A percentile compares a stretch with the other conserved stretches of the same genome.
These are phyloP conservation scores for Isabelozyma rhagii DNA, from an alignment of 805 yeast species.

Conservation along the genomic window DNA sequence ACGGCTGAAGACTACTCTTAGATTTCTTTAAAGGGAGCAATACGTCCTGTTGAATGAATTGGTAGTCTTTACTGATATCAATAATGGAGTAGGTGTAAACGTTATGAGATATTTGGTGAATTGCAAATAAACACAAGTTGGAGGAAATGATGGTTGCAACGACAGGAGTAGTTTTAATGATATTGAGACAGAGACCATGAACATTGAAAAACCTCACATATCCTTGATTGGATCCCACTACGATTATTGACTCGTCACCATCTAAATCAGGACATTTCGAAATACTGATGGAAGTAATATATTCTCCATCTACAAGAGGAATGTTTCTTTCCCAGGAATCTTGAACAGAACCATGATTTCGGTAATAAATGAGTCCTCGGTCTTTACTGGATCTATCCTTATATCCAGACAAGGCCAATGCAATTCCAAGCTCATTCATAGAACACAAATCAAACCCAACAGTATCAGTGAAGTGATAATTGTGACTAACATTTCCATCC, in stretches of 20 bases:
- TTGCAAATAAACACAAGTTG: conserved; percentile 48
- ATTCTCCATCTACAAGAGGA: conserved; percentile 54
- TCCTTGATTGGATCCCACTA: conserved; percentile 76
- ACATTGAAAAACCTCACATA: conserved; percentile 67
- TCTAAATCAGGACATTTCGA: conserved; percentile 17
- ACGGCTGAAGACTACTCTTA: conserved; percentile 25
- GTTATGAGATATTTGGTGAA: conserved; percentile 39
- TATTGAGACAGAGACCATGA: conserved; percentile 67
- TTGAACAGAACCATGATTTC: conserved; percentile 62
- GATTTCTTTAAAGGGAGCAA: conserved; percentile 29
- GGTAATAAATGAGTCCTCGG: conserved; percentile 51
- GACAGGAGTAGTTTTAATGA: conserved; percentile 71
- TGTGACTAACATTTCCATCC: conserved; percentile 70
- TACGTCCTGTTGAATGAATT: conserved; percentile 37
- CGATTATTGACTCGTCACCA: conserved; percentile 43
- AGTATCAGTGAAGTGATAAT: conserved; percentile 81
- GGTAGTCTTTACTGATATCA: conserved; percentile 41
- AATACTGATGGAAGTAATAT: conserved; percentile 66
- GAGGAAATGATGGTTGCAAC: conserved; percentile 66
- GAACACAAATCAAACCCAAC: conserved; percentile 72
- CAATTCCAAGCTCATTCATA: conserved; percentile 61
- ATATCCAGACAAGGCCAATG: conserved; percentile 48
- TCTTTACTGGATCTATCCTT: conserved; percentile 13
- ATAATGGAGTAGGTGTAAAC: conserved; percentile 46
- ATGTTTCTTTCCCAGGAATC: conserved; percentile 72